Evolutionary conservation across 2,329 filamentous ascomycete genomes (phyloP).

Genomic region (Botrytis sinoallii): DNA sequence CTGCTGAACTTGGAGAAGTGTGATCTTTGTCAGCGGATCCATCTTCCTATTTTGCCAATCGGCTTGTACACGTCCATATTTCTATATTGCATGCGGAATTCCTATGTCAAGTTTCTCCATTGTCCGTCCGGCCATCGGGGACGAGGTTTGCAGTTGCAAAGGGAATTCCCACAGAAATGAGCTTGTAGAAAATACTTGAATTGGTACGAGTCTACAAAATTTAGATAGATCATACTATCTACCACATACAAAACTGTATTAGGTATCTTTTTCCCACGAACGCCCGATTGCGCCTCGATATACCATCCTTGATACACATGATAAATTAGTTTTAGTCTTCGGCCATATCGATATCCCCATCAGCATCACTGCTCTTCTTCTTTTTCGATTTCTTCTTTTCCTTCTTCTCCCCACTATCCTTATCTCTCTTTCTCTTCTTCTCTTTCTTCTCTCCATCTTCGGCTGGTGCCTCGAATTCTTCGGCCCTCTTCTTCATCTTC

Average conservation of each 20-base stretch:
- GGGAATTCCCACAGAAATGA: neutral
- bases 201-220: neutral
- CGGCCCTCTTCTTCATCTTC: conserved; percentile 78
- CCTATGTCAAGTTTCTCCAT: neutral
- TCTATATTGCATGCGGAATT: neutral
- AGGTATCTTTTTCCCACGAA: conserved; percentile 15
- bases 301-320: neutral
- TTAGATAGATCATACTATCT: neutral
- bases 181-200: conserved; percentile 9
- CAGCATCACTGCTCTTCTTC: conserved; percentile 21
- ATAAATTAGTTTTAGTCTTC: conserved; percentile 12
- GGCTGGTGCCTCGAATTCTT: conserved; percentile 82
- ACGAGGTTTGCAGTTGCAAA: neutral
- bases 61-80: neutral
- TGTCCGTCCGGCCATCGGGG: neutral
- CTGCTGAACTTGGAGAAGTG: conserved; percentile 1
- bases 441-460: conserved; percentile 59
- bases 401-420: conserved; percentile 31
- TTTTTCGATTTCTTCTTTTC: conserved; percentile 27
- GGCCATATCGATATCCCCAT: conserved; percentile 17
- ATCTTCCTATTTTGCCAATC: neutral
- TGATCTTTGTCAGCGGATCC: conserved; percentile 9
- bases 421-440: conserved; percentile 45
- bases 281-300: conserved; percentile 15
- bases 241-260: conserved; percentile 9